Evolutionary conservation across 139 green algal species (phyloP), one percentile per base, ranked within the genome.

Genomic region (Nannochloris sp.): DNA sequence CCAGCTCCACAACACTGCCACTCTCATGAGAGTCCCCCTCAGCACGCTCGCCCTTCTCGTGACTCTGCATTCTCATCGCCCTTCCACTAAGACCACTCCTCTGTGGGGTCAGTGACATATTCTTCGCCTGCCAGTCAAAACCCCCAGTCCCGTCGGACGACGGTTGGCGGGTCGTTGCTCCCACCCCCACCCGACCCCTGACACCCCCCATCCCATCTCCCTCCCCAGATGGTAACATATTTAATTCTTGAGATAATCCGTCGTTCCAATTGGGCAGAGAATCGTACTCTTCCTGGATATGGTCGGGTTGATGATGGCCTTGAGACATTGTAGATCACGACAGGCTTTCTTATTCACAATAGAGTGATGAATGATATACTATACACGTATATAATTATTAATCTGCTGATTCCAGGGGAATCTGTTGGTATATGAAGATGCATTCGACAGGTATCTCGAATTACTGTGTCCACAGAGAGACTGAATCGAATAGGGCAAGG

Each of bases 321-420:
- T 40, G 33, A 8, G 33, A 40, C 33, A 40, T 40, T 40, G 33
- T 40, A 6, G 33, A 40, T 40, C 33, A 40, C 33, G 8, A 40
- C 33, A 8, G 5, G 33, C 33, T 6, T 40, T 40, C 33, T 40
- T 11, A 13, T 2, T 28, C 17, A 20, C 17, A 55, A 9, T 55
- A 11, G 46, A 44, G 44, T 63, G 30, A 71, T 56, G 2, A 56
- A 66, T 46, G 11, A 46, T 14, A 53, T 46, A n/a, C 26, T 56
- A 67, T 71, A 71, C 26, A 40, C 33, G 33, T 40, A 40, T 40
- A 1, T 40, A 40, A 4, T 0, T 2, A 40, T 40, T 40, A 40
- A 12, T 40, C 1, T 1, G 33, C 8, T 12, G 33, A 8, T 13
- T 2, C 11, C 11, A 40, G 8, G 33, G 33, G 33, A 40, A 12